These are phyloP conservation scores for Chlorella sp. DNA, from an alignment of 139 green algal genomes.

Conservation along the genomic window DNA sequence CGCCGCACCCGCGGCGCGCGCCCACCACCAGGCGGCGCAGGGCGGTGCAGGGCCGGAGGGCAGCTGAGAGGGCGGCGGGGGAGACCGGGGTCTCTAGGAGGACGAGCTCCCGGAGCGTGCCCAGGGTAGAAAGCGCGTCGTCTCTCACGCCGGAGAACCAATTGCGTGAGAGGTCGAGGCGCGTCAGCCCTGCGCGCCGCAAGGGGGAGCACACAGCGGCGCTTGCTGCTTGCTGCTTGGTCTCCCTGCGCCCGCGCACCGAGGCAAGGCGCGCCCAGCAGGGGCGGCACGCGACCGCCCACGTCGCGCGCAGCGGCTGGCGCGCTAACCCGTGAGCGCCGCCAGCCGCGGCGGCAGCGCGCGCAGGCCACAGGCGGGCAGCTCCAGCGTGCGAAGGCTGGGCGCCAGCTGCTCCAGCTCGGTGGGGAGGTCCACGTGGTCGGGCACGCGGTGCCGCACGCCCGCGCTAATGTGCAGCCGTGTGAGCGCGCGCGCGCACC, in stretches of 20 bases:
- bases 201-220: background rate
- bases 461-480: slow-evolving; percentile 2
- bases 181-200: background rate
- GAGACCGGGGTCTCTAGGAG: background rate
- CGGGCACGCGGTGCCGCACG: background rate
- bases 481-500: background rate
- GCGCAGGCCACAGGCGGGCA: background rate
- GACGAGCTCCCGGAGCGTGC: background rate
- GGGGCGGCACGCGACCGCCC: background rate
- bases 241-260: too few species aligned
- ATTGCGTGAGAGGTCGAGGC: background rate
- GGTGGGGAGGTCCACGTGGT: background rate
- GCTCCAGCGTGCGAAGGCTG: background rate
- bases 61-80: background rate
- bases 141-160: background rate
- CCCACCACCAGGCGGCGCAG: slow-evolving; percentile 5
- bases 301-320: too few species aligned
- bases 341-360: background rate
- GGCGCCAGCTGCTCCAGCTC: slow-evolving; percentile 1
- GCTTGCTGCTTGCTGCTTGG: background rate
- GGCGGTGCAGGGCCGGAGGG: background rate
- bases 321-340: too few species aligned
- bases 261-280: background rate
- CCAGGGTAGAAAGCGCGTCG: background rate
- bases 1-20: background rate